Percentiles rank a stretch among this genome's conserved stretches.
Evolutionary conservation across 176 grass and related monocot genomes (phyloP).

Genomic region (Phoenix dactylifera): DNA sequence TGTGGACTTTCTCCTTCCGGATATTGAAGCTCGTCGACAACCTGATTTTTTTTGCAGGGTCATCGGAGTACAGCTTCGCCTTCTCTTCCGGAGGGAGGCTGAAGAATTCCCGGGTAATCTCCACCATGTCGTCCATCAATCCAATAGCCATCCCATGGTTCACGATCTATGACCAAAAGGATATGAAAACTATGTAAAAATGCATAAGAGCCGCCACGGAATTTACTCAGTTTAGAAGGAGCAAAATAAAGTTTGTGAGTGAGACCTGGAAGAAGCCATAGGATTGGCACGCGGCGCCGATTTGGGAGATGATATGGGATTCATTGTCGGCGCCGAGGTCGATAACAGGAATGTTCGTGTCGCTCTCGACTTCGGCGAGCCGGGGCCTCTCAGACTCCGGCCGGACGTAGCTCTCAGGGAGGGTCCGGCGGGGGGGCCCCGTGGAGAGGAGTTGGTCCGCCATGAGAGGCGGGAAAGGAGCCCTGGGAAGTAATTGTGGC

Average conservation of each 20-base stretch:
- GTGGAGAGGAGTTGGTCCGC: conserved; percentile 57
- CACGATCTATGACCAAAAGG: conserved; percentile 30
- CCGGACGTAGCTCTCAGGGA: conserved; percentile 52
- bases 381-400: conserved; percentile 50
- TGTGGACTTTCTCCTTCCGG: conserved; percentile 70
- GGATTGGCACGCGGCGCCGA: conserved; percentile 40
- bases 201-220: background rate
- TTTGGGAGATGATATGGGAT: conserved; percentile 12
- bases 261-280: conserved; percentile 75
- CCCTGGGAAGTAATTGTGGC: too few species aligned
- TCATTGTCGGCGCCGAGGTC: conserved; percentile 39
- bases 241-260: background rate
- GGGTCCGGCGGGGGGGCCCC: conserved; percentile 7
- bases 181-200: too few species aligned
- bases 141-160: conserved; percentile 46
- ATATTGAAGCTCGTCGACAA: conserved; percentile 99
- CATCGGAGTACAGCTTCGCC: conserved; percentile 79
- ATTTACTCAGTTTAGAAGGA: background rate
- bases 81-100: conserved; percentile 61
- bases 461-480: conserved; percentile 15
- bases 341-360: conserved; percentile 56
- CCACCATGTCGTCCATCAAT: conserved; percentile 22
- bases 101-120: conserved; percentile 50
- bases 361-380: conserved; percentile 35
- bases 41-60: conserved; percentile 75